Evolutionary conservation across 2,329 filamentous ascomycete species (phyloP).

Genomic region (Cladosporium sp.): DNA sequence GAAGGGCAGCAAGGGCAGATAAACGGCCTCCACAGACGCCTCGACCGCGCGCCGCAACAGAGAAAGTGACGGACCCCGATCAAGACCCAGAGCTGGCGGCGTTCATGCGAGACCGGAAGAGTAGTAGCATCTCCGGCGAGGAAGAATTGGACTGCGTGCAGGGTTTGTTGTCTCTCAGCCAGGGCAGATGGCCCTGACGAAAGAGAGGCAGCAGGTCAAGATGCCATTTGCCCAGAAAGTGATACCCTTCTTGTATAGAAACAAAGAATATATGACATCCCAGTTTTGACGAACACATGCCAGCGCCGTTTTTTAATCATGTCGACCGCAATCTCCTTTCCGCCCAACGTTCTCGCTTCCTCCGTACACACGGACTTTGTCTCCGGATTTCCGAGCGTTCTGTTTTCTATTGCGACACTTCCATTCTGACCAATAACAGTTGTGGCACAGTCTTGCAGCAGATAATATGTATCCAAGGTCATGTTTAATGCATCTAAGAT

Average conservation of each 20-base stretch:
- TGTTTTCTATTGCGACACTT: too few relatives aligned
- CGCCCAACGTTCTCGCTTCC: too few relatives aligned
- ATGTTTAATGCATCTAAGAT: too few relatives aligned
- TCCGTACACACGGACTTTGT: too few relatives aligned
- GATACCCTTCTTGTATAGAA: background rate
- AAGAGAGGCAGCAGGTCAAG: background rate
- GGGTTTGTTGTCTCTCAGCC: slow-evolving; percentile 79
- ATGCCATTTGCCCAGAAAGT: background rate
- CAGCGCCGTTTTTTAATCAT: too few relatives aligned
- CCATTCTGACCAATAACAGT: too few relatives aligned
- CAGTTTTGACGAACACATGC: too few relatives aligned
- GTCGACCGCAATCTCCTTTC: too few relatives aligned
- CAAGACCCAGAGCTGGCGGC: slow-evolving; percentile 62
- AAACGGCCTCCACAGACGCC: slow-evolving; percentile 7
- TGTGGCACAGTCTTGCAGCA: too few relatives aligned
- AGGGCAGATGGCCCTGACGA: slow-evolving; percentile 73
- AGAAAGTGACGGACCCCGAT: slow-evolving; percentile 34
- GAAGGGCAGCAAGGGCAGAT: background rate
- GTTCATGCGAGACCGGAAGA: slow-evolving; percentile 60
- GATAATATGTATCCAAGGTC: too few relatives aligned
- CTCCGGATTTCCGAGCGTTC: too few relatives aligned
- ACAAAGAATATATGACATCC: background rate
- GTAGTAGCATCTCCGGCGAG: slow-evolving; percentile 36
- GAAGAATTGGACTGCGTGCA: slow-evolving; percentile 82
- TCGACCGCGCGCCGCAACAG: slow-evolving; percentile 6